Evolutionary conservation across 768 basidiomycete species (phyloP), one percentile per base, ranked within the genome.

Genomic region (Butyriboletus loyo): DNA sequence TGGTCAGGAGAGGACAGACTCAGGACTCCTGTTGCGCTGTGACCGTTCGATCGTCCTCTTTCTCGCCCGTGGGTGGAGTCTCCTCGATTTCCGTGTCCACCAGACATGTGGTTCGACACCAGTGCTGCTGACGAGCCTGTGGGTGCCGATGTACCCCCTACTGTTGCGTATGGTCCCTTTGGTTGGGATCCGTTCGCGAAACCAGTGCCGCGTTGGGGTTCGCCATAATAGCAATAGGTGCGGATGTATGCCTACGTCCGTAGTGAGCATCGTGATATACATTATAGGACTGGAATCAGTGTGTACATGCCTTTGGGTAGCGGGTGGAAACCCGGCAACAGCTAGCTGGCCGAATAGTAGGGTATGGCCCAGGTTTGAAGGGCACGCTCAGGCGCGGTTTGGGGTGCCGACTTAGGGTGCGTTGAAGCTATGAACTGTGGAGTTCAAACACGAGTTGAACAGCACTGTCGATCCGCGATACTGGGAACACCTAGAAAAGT

Each of bases 381-480:
- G 84, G 79, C 5, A 66, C 49, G 15, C 74, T 73, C 19, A 72
- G 75, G 17, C 75, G 75, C 19, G 77, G 75, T n/a, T 5, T 77
- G 75, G 0, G 82, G 80, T 2, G 71, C 77, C 7, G 68, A 69
- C 55, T 79, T 79, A 0, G 85, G 82, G 32, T 83, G 81, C 7
- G 85, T 91, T 0, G 87, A 83, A 15, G 86, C 84, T 17, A 89
- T 77, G 67, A 90, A 97, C 68, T 98, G 96, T 3, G 83, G 87
- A 59, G 69, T 99, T 99, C 54, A 99, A 73, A 64, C 95, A 93
- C 1, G 90, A 82, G 53, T 87, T 85, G 67, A 94, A 92, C 27
- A 89, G 82, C 34, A 96, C 87, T 0, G 87, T 88, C 28, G 87
- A 88, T 31, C 97, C 97, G 17, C 95, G 89, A 67, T 97, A 98